These are phyloP conservation scores for Capronia americana DNA, from an alignment of 2,329 filamentous ascomycete genomes.

Conservation along the genomic window DNA sequence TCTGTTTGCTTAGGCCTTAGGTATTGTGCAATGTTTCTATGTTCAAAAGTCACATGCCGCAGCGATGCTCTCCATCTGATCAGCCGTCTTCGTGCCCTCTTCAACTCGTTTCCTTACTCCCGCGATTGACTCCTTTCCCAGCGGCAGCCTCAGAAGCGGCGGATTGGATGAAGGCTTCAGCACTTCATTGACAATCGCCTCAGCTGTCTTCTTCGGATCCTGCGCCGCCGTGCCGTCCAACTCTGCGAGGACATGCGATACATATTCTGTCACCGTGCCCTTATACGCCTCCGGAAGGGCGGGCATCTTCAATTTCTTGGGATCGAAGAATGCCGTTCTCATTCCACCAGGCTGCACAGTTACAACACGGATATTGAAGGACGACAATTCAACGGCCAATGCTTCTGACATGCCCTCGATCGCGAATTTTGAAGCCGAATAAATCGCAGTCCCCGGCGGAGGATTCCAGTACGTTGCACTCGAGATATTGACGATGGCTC, in stretches of 20 bases:
- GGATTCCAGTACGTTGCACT: slow-evolving; percentile 27
- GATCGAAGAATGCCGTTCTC: slow-evolving; percentile 50
- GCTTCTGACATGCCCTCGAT: slow-evolving; percentile 51
- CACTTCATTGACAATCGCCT: slow-evolving; percentile 48
- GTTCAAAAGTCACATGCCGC: slow-evolving; percentile 19
- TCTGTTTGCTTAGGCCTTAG: not conserved
- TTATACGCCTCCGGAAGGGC: slow-evolving; percentile 22
- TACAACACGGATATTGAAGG: slow-evolving; percentile 48
- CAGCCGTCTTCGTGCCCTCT: slow-evolving; percentile 5
- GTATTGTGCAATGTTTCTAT: not conserved
- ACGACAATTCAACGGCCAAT: slow-evolving; percentile 46
- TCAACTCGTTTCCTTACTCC: slow-evolving; percentile 34
- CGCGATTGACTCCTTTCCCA: slow-evolving; percentile 47
- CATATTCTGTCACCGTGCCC: slow-evolving; percentile 19
- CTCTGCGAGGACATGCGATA: slow-evolving; percentile 19
- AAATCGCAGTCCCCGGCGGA: slow-evolving; percentile 42
- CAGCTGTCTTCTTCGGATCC: slow-evolving; percentile 46
- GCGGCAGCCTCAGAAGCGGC: slow-evolving; percentile 45
- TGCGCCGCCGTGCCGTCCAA: slow-evolving; percentile 38
- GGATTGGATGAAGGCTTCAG: slow-evolving; percentile 42
- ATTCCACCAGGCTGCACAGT: slow-evolving; percentile 54
- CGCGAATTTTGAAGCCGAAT: slow-evolving; percentile 49
- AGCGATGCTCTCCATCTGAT: slow-evolving; percentile 13
- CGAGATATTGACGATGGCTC: slow-evolving; percentile 35
- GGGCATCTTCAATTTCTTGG: slow-evolving; percentile 27